These are phyloP conservation scores for Trichothecium sympodiale DNA, from an alignment of 2,329 filamentous ascomycete genomes.

Conservation along the genomic window DNA sequence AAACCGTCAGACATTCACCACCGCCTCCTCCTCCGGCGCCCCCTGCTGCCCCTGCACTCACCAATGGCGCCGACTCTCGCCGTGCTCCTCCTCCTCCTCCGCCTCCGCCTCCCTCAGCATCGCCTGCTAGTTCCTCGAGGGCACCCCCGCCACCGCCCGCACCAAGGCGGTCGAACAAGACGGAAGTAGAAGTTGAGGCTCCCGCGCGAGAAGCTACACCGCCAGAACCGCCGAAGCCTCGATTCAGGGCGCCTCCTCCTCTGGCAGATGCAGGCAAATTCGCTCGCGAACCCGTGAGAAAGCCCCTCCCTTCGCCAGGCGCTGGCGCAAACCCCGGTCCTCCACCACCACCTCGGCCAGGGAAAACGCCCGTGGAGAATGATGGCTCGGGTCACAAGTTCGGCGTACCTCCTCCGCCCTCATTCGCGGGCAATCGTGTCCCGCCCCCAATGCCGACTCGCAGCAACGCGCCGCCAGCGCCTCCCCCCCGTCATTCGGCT, in stretches of 20 bases:
- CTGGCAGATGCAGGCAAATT: constrained; percentile 84
- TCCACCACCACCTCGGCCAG: constrained; percentile 34
- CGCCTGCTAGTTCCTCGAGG: constrained; percentile 9
- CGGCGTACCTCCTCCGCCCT: constrained; percentile 62
- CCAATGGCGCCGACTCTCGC: constrained; percentile 20
- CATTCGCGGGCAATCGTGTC: constrained; percentile 27
- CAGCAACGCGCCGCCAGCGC: constrained; percentile 16
- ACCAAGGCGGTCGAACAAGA: constrained; percentile 45
- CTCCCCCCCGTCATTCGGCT: constrained; percentile 18
- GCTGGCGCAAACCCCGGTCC: constrained; percentile 14
- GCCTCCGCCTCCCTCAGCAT: constrained; percentile 17
- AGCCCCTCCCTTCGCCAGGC: constrained; percentile 13
- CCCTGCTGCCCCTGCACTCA: constrained; percentile 14
- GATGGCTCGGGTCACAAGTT: constrained; percentile 48
- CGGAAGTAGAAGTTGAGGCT: constrained; percentile 36
- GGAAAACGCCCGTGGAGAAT: constrained; percentile 58
- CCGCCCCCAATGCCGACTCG: constrained; percentile 15
- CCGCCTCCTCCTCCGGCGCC: constrained; percentile 12
- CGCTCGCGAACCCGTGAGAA: constrained; percentile 36
- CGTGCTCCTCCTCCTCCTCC: constrained; percentile 21
- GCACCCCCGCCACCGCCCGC: constrained; percentile 29
- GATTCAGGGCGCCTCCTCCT: constrained; percentile 78
- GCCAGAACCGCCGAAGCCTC: constrained; percentile 48
- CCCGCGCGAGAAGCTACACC: constrained; percentile 47
- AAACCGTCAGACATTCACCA: constrained; percentile 10